Evolutionary conservation across 2,329 filamentous ascomycete species (phyloP), one percentile per base, ranked within the genome.

Genomic region (Sporothrix pallida): DNA sequence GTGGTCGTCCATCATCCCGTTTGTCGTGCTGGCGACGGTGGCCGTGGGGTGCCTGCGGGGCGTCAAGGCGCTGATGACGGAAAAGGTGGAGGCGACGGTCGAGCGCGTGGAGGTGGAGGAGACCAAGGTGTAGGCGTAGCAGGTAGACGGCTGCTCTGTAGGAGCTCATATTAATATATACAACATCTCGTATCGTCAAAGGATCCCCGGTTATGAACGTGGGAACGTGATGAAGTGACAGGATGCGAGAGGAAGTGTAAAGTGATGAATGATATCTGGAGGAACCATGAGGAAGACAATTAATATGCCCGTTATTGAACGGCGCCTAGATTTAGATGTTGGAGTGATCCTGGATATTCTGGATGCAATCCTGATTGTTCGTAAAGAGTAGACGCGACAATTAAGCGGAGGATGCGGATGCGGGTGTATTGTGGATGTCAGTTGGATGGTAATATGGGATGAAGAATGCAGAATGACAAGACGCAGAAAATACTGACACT

Each of bases 1-100:
- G 0, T 87, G 85, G 85, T 79, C 83, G 8, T 86, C 83, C 67
- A 81, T 87, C 23, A 83, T 87, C 10, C 86, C 86, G 0, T 87
- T 88, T 77, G 83, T 87, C 1, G 84, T 86, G 3, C 76, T 87
- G 31, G 86, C 85, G 1, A 79, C 85, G 3, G 80, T 84, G 1
- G 81, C 83, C 0, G 82, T 87, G 5, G 80, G 79, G 13, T 82
- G 83, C 72, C 76, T 87, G 78, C 83, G 83, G 70, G 84, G 84
- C 0, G 85, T 87, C 0, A 83, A 82, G 74, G 84, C 87, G 65
- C 78, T 87, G 63, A 87, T 87, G 85, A 87, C 85, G 17, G 86
- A 87, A 75, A 83, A 86, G 78, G 83, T 87, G 3, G 86, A 87
- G 78, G 86, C 85, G 31, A 86, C 84, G 1, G 84, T 87, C 8